phyloP scores from a whole-genome alignment of 208 protist species.

The Herpetomonas tarakana region DNA sequence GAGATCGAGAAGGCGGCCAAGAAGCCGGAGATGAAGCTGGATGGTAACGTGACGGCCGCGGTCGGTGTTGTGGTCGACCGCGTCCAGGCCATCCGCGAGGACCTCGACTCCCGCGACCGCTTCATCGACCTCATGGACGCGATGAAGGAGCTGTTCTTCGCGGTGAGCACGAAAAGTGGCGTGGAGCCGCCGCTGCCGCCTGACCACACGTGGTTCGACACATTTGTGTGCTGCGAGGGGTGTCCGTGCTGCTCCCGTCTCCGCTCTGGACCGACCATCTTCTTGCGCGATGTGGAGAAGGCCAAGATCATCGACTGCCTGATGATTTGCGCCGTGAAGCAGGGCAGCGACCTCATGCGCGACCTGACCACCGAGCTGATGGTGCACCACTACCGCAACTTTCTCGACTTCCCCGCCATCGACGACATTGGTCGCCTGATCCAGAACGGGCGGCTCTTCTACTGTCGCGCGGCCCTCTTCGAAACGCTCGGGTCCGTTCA shows the following conservation, averaged over 20 bases:
- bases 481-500: slow-evolving; percentile 42
- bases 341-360: slow-evolving; percentile 36
- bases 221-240: slow-evolving; percentile 69
- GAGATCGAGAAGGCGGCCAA: slow-evolving; percentile 43
- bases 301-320: slow-evolving; percentile 76
- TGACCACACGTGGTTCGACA: slow-evolving; percentile 34
- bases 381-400: slow-evolving; percentile 34
- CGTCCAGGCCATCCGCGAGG: slow-evolving; percentile 31
- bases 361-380: slow-evolving; percentile 47
- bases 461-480: slow-evolving; percentile 58
- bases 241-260: slow-evolving; percentile 64
- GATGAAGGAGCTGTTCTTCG: slow-evolving; percentile 68
- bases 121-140: slow-evolving; percentile 48
- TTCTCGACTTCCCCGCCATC: slow-evolving; percentile 48
- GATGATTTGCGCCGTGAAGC: slow-evolving; percentile 66
- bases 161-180: slow-evolving; percentile 38
- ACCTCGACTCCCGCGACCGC: slow-evolving; percentile 34
- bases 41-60: slow-evolving; percentile 22
- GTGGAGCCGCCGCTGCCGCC: slow-evolving; percentile 17
- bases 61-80: slow-evolving; percentile 28
- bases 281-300: slow-evolving; percentile 70
- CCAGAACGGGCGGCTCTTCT: slow-evolving; percentile 72
- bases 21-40: slow-evolving; percentile 24
- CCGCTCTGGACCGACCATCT: slow-evolving; percentile 50
- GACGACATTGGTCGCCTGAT: slow-evolving; percentile 49